Base-by-base conservation (phyloP, 257 asterid genomes). In the Salvia rosmarinus region DNA sequence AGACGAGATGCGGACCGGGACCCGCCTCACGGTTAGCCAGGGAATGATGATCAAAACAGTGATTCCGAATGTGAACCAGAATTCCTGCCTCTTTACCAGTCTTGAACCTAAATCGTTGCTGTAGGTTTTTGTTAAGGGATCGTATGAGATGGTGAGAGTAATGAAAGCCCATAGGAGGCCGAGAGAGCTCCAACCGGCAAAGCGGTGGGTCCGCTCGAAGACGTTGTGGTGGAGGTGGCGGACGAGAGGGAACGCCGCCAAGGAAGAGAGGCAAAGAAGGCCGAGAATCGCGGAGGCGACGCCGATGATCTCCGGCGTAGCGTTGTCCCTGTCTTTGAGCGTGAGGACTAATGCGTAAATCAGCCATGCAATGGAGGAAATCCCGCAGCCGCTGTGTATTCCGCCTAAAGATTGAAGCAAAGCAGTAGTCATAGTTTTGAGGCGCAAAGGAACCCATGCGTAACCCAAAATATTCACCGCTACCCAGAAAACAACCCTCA, bases 171-270 rank as follows among this genome's bases (percentile, higher is more conserved):
- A 89, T 0, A 89, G 77, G 10, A 89, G 85, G 54, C 44, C 77
- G 0, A 89, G 80, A 1, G 94, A 82, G 17, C 72, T 23, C 96
- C 95, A 87, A 0, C 96, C 96, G 0, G 91, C 75, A 9, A 89
- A 81, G 3, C 96, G 85, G 64, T 89, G 96, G 60, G 85, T 81
- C 21, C 95, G 82, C 59, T 89, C 95, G 65, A 89, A 89, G 5
- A 85, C 81, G 71, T 89, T 89, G 77, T 87, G 96, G 64, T 89
- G 96, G 75, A 89, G 96, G 79, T 89, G 94, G 47, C 96, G 96
- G 64, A 89, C 76, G 4, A 89, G 89, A 0, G 96, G 94, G 60
- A 89, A 85, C 28, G 94, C 96, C 0, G 91, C 94, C 5, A 87
- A 69, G 12, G 76, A 75, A 1, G 91, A 87, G 30, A 89, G 67